These are phyloP conservation scores for Lathyrus tuberosus DNA, from an alignment of 306 rosid genomes.

Conservation along the genomic window DNA sequence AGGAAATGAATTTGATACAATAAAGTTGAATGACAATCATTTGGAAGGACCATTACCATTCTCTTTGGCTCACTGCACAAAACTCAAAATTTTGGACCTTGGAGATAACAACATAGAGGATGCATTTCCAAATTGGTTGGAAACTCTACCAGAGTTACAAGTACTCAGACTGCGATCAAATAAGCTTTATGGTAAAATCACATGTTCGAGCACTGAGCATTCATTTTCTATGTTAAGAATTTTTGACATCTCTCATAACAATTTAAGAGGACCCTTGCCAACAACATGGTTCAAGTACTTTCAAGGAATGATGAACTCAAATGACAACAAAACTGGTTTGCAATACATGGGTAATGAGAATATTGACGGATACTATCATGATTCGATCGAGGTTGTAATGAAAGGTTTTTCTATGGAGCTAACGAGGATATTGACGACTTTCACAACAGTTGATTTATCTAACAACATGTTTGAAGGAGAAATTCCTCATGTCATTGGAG, in stretches of 20 bases:
- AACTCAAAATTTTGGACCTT: constrained; percentile 43
- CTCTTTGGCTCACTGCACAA: neutral
- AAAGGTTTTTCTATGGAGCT: neutral
- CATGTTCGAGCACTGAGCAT: neutral
- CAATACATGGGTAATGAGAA: neutral
- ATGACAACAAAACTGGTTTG: neutral
- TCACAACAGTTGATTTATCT: constrained; percentile 45
- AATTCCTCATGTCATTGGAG: constrained; percentile 39
- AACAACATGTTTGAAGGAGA: constrained; percentile 47
- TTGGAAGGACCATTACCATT: constrained; percentile 40
- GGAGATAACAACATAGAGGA: constrained; percentile 44
- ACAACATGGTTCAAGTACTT: constrained; percentile 34
- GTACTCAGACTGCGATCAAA: constrained; percentile 48
- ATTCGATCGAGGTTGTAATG: constrained; percentile 21
- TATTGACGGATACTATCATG: constrained; percentile 6
- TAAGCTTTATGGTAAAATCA: constrained; percentile 44
- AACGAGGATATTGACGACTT: neutral
- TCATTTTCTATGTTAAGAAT: constrained; percentile 14
- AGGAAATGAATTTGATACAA: neutral
- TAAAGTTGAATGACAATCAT: constrained; percentile 40
- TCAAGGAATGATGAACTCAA: constrained; percentile 36
- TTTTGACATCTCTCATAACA: constrained; percentile 42
- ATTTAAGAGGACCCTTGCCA: constrained; percentile 44
- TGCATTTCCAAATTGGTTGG: constrained; percentile 46
- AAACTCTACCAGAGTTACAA: constrained; percentile 28